Evolutionary conservation across 805 yeast species (phyloP), one percentile per base, ranked within the genome.

Genomic region (Teunomyces tritomae): DNA sequence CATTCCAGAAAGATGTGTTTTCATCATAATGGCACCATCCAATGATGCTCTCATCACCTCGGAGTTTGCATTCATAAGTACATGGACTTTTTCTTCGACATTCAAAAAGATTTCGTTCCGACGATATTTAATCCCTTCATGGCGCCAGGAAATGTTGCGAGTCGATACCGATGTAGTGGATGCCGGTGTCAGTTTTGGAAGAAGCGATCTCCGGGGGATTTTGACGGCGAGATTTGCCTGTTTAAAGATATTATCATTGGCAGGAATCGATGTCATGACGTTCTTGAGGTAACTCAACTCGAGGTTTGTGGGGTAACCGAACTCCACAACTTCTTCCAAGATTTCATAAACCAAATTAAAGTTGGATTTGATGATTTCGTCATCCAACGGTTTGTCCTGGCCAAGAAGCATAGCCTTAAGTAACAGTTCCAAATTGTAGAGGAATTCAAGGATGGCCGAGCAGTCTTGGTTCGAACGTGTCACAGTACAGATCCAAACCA

Each of bases 401-500:
- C 55, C 53, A 13, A 53, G 41, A 17, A 65, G 53, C 32, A 63
- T 48, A 17, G 52, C 68, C 44, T 73, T 67, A 46, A 89, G 67
- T 1, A 89, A 59, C 5, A 70, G 65, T 46, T 81, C 78, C 20
- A 92, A 69, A 49, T 79, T 78, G 67, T 82, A 82, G 17, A 92
- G 68, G 58, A 86, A 88, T 69, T 92, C 97, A 60, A 90, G 80
- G 1, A 91, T 79, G 3, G 82, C 64, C 1, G 90, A 80, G 29
- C 91, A 90, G 62, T 92, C 97, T 32, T 85, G 88, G 61, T 92
- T 94, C 37, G 89, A 84, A 52, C 97, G 78, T 0, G 95, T 82
- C n/a, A 91, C 90, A 0, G 91, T 96, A 8, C 91, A 96, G 7
- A 89, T 57, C 86, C 95, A 94, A 11, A 92, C 57, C 44, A 76